Base-by-base conservation (phyloP, 306 rosid genomes). In the Notholithocarpus densiflorus region DNA sequence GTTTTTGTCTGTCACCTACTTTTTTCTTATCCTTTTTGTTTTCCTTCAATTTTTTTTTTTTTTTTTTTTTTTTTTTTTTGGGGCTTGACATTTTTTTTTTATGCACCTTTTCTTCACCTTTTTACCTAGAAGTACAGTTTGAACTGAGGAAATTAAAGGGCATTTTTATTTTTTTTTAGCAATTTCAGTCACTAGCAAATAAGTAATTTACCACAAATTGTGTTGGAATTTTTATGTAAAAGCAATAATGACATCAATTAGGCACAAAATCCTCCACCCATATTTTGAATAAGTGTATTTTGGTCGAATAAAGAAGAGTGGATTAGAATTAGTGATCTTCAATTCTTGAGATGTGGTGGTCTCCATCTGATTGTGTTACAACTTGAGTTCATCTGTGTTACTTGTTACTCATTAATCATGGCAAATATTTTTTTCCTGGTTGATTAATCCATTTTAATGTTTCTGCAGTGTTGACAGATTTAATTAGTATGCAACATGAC, bases 1-100 rank as follows among this genome's bases (percentile, higher is more conserved):
- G 56, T 64, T 68, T 76, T 82, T 32, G 59, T 85, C 45, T 76
- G 74, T 70, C 92, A 92, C 94, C 94, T 72, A 88, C 92, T 71
- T 76, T 74, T 40, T 81, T 15, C 55, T 29, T 83, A 73, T 60
- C 64, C 68, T 55, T 37, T 13, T 68, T 52, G 32, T 21, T 56
- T 69, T 53, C 54, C 7, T 14, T 5, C 32, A 1, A n/a, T 1
- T 32, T 13, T 9, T 21, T 21, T 10, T 23, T 21, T 57, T 57
- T 57, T 3, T 57, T 3, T 57, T 59, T 59, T 59, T 32, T 32
- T 0, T 21, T 10, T n/a, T n/a, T n/a, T n/a, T n/a, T n/a, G n/a
- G 9, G 23, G 48, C 26, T 18, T 5, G 13, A 19, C 32, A 18
- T 18, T 66, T 32, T 8, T 26, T 60, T 60, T 12, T 31, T 17